Percentiles rank a stretch among this genome's conserved stretches.
These are phyloP conservation scores for Dissophora globulifera DNA, from an alignment of 192 early-diverging fungal genomes.

Conservation along the genomic window DNA sequence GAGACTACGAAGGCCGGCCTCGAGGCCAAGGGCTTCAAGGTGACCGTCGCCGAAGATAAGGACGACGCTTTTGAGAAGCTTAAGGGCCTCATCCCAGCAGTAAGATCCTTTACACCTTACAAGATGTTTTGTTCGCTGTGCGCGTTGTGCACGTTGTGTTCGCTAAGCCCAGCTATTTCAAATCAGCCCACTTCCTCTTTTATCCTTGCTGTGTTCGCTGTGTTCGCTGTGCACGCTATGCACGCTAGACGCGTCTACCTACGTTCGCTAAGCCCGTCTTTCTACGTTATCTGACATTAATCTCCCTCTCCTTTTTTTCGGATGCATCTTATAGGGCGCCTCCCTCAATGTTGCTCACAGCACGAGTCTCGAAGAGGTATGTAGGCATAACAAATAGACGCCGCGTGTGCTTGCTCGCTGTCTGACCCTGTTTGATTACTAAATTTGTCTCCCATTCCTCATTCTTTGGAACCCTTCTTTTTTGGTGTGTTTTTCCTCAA, in stretches of 20 bases:
- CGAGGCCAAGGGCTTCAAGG: conserved; percentile 55
- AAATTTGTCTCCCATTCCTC: no score
- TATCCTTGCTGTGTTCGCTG: not conserved
- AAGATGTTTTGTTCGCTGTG: no score
- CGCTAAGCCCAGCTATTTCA: no score
- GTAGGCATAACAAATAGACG: not conserved
- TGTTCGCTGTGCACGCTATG: not conserved
- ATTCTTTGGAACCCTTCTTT: no score
- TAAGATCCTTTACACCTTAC: no score
- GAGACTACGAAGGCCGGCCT: conserved; percentile 43
- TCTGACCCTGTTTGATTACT: no score
- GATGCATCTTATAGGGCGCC: conserved; percentile 29
- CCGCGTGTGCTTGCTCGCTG: not conserved
- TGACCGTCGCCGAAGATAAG: conserved; percentile 51
- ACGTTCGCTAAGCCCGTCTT: conserved; percentile 3
- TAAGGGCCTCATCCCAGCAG: conserved; percentile 53
- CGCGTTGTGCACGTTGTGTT: no score
- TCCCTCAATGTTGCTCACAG: conserved; percentile 52
- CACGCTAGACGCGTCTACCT: no score
- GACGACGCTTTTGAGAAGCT: conserved; percentile 53
- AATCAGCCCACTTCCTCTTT: not conserved
- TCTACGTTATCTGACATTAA: not conserved
- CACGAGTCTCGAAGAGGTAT: conserved; percentile 56
- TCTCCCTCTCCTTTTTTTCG: not conserved
- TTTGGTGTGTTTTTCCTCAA: no score